Evolutionary conservation across 495 filamentous ascomycete genomes (phyloP).

Genomic region (Beverwykella pulmonaria): DNA sequence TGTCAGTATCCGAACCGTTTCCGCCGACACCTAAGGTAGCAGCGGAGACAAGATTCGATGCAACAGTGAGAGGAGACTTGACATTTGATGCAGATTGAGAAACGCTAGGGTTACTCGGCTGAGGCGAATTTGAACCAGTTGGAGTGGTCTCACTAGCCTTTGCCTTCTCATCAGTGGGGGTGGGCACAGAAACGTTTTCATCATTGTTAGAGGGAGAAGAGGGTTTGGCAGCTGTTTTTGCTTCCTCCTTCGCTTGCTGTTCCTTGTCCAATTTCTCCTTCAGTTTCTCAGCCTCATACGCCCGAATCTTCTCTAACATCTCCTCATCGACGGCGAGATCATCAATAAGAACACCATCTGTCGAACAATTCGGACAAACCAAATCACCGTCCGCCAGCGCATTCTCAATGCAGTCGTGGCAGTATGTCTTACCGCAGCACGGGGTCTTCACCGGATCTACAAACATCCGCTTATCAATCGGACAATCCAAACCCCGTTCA

Average conservation of each 20-base stretch:
- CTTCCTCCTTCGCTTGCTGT: constrained; percentile 45
- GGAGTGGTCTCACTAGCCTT: constrained; percentile 23
- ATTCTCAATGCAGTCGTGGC: constrained; percentile 98
- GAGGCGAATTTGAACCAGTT: constrained; percentile 25
- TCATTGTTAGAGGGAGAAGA: constrained; percentile 29
- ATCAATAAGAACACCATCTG: constrained; percentile 89
- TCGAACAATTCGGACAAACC: constrained; percentile 86
- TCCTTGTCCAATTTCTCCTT: constrained; percentile 65
- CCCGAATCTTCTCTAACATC: constrained; percentile 71
- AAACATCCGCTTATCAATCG: constrained; percentile 95
- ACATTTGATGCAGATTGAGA: constrained; percentile 8
- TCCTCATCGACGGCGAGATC: constrained; percentile 82
- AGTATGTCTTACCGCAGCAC: constrained; percentile 96
- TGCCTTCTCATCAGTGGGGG: constrained; percentile 22
- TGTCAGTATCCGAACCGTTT: constrained; percentile 30
- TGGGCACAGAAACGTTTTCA: constrained; percentile 19
- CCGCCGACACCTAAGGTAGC: constrained; percentile 8
- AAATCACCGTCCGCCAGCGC: constrained; percentile 97
- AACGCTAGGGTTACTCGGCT: constrained; percentile 19
- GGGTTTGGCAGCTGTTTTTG: constrained; percentile 45
- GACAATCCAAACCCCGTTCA: constrained; percentile 85
- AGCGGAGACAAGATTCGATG: constrained; percentile 9
- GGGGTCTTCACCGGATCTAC: constrained; percentile 97
- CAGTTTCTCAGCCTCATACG: constrained; percentile 72
- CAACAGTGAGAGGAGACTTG: constrained; percentile 24